Conservation (phyloP, 2,329 filamentous ascomycete species). For the Aspergillus alliaceus region DNA sequence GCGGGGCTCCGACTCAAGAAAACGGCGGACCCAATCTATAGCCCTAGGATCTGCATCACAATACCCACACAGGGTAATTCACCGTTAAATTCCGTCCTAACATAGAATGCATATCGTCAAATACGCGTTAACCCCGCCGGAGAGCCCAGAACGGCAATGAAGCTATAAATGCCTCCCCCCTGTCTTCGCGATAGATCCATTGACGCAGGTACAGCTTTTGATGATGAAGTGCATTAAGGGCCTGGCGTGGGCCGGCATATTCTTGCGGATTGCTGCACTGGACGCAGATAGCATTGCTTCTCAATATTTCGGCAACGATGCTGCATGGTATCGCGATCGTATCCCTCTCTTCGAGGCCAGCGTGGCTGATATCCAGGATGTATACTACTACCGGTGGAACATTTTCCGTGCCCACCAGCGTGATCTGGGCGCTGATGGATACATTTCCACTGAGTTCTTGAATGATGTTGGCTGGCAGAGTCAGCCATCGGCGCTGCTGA, state of each 20-base stretch:
- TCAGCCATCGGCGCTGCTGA: conserved; percentile 44
- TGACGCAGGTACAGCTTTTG: background rate
- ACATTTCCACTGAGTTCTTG: conserved; percentile 48
- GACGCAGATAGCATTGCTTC: conserved; percentile 4
- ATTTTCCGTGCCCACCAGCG: conserved; percentile 48
- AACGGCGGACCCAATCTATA: background rate
- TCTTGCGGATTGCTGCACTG: background rate
- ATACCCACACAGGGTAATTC: background rate
- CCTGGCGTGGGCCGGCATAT: background rate
- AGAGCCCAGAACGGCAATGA: background rate
- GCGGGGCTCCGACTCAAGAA: background rate
- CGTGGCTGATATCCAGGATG: conserved; percentile 27
- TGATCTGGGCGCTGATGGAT: conserved; percentile 43
- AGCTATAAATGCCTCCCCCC: background rate
- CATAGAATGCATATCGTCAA: background rate
- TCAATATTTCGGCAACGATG: conserved; percentile 19
- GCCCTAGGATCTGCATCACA: background rate
- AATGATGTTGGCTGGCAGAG: conserved; percentile 45
- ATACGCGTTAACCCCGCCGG: background rate
- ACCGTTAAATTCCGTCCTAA: background rate
- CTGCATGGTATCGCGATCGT: conserved; percentile 17
- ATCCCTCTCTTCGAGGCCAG: conserved; percentile 20
- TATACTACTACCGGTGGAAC: conserved; percentile 50
- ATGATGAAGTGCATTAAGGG: background rate
- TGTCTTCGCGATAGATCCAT: background rate